phyloP scores from a whole-genome alignment of 768 basidiomycete genomes.

The Sistotremastrum suecicum region DNA sequence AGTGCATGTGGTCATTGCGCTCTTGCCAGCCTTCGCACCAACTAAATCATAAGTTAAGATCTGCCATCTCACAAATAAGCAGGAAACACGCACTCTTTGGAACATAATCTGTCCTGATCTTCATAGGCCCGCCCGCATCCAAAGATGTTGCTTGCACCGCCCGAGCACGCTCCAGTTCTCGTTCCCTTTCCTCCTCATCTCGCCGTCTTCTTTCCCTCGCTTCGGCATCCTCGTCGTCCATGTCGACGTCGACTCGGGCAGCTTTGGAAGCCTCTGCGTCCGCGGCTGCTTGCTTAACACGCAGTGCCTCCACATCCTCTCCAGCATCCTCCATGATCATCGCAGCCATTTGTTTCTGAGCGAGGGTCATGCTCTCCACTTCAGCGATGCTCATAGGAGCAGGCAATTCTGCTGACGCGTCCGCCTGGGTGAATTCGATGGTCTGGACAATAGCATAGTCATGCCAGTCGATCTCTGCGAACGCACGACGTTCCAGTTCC shows the following conservation, averaged over 20 bases:
- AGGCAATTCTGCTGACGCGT: conserved; percentile 82
- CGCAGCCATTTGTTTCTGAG: conserved; percentile 95
- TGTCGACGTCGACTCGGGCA: conserved; percentile 63
- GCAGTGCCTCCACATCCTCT: conserved; percentile 73
- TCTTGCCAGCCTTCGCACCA: conserved; percentile 47
- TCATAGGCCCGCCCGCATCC: conserved; percentile 70
- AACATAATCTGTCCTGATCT: conserved; percentile 92
- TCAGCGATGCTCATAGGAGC: conserved; percentile 94
- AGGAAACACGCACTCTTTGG: conserved; percentile 57
- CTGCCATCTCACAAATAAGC: neutral
- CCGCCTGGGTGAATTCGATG: conserved; percentile 91
- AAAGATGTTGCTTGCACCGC: conserved; percentile 68
- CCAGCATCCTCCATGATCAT: conserved; percentile 96
- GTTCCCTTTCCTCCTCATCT: conserved; percentile 57
- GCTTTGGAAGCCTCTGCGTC: conserved; percentile 75
- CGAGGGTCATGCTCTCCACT: conserved; percentile 90
- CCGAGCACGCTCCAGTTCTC: conserved; percentile 61
- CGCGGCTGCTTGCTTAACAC: conserved; percentile 70
- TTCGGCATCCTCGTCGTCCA: conserved; percentile 64
- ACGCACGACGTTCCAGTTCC: conserved; percentile 82
- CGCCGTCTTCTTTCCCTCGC: conserved; percentile 43
- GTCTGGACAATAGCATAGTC: conserved; percentile 98
- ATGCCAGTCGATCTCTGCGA: conserved; percentile 98
- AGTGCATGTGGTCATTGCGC: conserved; percentile 73
- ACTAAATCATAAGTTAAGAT: conserved; percentile 27